These are phyloP conservation scores for Arctium lappa DNA, from an alignment of 129 eudicot species.

Conservation along the genomic window DNA sequence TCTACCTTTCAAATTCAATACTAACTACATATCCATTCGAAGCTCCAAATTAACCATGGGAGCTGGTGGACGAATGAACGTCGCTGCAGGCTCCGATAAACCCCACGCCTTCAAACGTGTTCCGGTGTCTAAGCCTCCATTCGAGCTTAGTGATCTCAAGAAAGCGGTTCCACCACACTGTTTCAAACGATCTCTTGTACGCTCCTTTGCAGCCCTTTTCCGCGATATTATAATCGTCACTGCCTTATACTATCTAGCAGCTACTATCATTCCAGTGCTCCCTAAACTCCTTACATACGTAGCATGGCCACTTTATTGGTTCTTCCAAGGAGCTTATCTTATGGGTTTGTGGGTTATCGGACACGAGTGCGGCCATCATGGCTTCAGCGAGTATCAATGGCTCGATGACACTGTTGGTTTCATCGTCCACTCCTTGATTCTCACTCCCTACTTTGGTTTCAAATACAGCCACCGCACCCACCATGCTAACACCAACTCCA, in stretches of 20 bases:
- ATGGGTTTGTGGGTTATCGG: conserved; percentile 37
- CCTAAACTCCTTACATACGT: conserved; percentile 24
- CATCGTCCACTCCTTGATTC: conserved; percentile 18
- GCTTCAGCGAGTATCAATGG: conserved; percentile 35
- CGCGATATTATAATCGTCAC: conserved; percentile 17
- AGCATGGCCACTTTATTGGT: conserved; percentile 40
- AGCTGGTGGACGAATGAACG: conserved; percentile 13
- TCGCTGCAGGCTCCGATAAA: neutral
- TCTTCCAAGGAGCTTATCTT: conserved; percentile 30
- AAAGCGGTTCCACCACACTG: conserved; percentile 44
- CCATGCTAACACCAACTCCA: conserved; percentile 27
- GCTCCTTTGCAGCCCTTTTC: conserved; percentile 20
- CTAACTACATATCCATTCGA: neutral
- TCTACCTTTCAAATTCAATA: neutral
- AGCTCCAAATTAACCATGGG: conserved; percentile 12
- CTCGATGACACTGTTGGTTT: conserved; percentile 33
- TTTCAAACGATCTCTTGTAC: conserved; percentile 29
- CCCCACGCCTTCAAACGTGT: conserved; percentile 20
- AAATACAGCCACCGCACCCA: conserved; percentile 35
- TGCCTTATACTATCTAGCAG: conserved; percentile 25
- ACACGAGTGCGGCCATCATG: conserved; percentile 41
- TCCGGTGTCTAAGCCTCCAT: conserved; percentile 29
- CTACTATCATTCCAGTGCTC: conserved; percentile 20
- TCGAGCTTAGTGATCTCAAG: conserved; percentile 31
- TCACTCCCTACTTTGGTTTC: conserved; percentile 30